Conservation (phyloP, 352 stramenopile species). For the Globisporangium acanthophoron region DNA sequence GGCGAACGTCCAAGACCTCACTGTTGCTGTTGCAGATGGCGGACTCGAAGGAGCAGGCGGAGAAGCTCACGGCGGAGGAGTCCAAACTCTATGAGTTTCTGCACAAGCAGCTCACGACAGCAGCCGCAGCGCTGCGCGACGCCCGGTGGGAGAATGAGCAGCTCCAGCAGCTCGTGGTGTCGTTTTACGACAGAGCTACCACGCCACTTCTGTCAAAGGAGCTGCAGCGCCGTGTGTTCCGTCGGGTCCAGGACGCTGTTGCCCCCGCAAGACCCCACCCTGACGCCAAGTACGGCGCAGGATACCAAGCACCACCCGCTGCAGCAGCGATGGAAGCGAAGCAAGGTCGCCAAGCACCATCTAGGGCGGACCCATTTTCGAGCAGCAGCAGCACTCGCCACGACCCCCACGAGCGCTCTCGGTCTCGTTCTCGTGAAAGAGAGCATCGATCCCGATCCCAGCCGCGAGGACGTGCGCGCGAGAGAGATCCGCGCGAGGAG, state of each 20-base stretch:
- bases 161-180: constrained; percentile 5
- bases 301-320: constrained; percentile 5
- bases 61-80: constrained; percentile 14
- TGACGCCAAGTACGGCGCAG: constrained; percentile 18
- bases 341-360: too few species aligned
- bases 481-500: constrained; percentile 12
- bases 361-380: too few species aligned
- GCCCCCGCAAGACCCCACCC: constrained; percentile 5
- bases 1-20: not conserved
- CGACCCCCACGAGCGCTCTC: not conserved
- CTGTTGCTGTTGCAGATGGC: constrained; percentile 13
- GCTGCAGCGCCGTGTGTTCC: constrained; percentile 20
- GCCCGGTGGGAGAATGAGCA: constrained; percentile 7
- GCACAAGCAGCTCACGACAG: constrained; percentile 20
- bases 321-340: not conserved
- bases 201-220: constrained; percentile 21
- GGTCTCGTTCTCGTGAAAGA: constrained; percentile 5
- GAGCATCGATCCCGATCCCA: too few species aligned
- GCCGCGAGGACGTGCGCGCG: not conserved
- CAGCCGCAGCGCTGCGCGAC: constrained; percentile 7
- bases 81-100: constrained; percentile 27
- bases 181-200: constrained; percentile 19
- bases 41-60: constrained; percentile 21
- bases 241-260: constrained; percentile 12
- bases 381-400: not conserved